Evolutionary conservation across 2,329 filamentous ascomycete genomes (phyloP).

Genomic region (Aspergillus ochraceus): DNA sequence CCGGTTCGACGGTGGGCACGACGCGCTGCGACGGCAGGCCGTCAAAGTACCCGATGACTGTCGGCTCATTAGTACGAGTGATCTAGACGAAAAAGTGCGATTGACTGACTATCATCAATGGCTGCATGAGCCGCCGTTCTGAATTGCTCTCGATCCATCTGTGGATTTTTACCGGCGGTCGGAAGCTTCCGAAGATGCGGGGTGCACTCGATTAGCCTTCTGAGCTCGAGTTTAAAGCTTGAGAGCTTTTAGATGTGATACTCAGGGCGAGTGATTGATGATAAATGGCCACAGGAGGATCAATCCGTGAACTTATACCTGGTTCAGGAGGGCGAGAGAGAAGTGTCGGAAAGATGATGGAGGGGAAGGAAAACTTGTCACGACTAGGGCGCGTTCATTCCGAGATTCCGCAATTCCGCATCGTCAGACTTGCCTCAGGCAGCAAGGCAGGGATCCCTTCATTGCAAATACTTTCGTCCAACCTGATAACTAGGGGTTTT

Average conservation of each 20-base stretch:
- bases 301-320: background rate
- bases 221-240: too few species aligned
- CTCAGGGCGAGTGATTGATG: too few species aligned
- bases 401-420: background rate
- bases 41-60: conserved; percentile 83
- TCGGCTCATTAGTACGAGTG: background rate
- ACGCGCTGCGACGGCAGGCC: conserved; percentile 69
- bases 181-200: background rate
- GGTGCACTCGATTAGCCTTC: background rate
- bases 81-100: background rate
- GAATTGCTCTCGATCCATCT: conserved; percentile 80
- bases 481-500: too few species aligned
- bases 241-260: too few species aligned
- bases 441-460: background rate
- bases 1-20: conserved; percentile 75
- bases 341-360: background rate
- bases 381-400: background rate
- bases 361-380: background rate
- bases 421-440: background rate
- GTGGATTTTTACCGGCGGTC: background rate
- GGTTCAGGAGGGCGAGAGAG: background rate
- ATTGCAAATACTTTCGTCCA: too few species aligned
- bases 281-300: background rate
- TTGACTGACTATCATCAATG: conserved; percentile 74
- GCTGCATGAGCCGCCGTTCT: conserved; percentile 72